phyloP scores from a whole-genome alignment of 2,329 filamentous ascomycete genomes.

The Aspergillus cejpii region DNA sequence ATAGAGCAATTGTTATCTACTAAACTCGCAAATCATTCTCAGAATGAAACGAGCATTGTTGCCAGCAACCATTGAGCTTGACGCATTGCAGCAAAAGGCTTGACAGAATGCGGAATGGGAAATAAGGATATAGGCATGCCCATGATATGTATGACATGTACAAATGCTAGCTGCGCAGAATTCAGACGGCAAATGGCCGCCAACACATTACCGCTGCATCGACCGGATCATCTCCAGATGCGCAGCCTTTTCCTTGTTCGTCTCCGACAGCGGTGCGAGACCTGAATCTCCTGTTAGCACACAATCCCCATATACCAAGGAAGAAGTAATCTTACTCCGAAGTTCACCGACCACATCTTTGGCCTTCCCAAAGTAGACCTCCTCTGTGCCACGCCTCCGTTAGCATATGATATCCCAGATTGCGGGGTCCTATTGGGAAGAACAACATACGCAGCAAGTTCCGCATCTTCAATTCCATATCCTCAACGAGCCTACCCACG shows the following conservation, averaged over 20 bases:
- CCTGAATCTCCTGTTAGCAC: slow-evolving; percentile 33
- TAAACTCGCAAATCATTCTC: too few relatives aligned
- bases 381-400: slow-evolving; percentile 49
- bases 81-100: not conserved
- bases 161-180: not conserved
- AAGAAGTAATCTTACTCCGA: slow-evolving; percentile 55
- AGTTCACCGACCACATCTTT: slow-evolving; percentile 97
- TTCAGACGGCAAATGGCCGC: not conserved
- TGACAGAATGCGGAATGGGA: not conserved
- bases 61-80: not conserved
- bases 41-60: not conserved
- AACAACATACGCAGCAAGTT: slow-evolving; percentile 65
- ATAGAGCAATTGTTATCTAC: not conserved
- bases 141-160: not conserved
- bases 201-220: slow-evolving; percentile 38
- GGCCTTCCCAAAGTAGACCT: slow-evolving; percentile 98
- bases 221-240: slow-evolving; percentile 80
- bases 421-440: not conserved
- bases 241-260: slow-evolving; percentile 72
- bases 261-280: slow-evolving; percentile 74
- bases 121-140: not conserved
- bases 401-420: slow-evolving; percentile 10
- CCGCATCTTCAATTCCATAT: slow-evolving; percentile 99
- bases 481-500: slow-evolving; percentile 87
- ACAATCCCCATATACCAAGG: not conserved